phyloP scores from a whole-genome alignment of 1,139 yeast genomes.

The Taphrina communis region DNA sequence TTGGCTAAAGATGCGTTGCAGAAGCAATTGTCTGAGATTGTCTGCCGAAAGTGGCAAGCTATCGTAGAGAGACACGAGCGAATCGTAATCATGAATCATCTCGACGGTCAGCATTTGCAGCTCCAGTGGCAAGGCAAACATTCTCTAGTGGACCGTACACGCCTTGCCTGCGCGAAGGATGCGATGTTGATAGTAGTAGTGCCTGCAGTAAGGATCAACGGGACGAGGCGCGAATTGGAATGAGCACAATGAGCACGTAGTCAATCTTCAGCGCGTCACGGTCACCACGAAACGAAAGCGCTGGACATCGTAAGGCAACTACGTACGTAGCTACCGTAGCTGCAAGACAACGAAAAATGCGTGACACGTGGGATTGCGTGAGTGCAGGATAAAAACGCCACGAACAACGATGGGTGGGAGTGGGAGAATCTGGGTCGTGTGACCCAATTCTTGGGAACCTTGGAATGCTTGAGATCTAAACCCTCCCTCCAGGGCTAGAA shows the following conservation, averaged over 20 bases:
- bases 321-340: no score
- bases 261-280: no score
- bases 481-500: no score
- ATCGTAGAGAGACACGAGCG: constrained; percentile 27
- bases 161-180: no score
- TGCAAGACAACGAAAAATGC: not conserved
- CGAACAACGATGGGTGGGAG: not conserved
- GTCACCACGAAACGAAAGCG: not conserved
- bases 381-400: not conserved
- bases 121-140: constrained; percentile 21
- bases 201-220: no score
- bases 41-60: constrained; percentile 8
- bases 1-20: constrained; percentile 3
- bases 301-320: not conserved
- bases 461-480: no score
- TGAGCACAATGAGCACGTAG: no score
- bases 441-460: not conserved
- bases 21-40: not conserved
- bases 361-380: constrained; percentile 19
- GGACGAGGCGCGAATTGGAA: not conserved
- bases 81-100: constrained; percentile 13
- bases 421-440: not conserved
- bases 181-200: no score
- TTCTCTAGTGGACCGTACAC: not conserved
- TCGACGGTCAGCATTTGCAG: constrained; percentile 25